phyloP scores from a whole-genome alignment of 495 filamentous ascomycete genomes.

The Sporormia fimetaria region DNA sequence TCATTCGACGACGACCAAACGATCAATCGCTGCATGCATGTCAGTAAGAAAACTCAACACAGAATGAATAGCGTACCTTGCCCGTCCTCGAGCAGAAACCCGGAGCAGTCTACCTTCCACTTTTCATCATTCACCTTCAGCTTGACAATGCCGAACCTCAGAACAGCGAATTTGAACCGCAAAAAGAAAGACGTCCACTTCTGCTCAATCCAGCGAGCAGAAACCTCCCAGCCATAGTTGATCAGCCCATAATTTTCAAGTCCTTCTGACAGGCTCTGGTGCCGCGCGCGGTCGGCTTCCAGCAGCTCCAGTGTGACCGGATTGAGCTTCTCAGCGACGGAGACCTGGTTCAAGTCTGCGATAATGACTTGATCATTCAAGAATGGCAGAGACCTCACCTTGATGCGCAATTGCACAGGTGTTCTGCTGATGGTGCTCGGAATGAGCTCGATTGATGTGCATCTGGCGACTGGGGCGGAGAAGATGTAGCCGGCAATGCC shows the following conservation, averaged over 20 bases:
- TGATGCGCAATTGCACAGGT: slow-evolving; percentile 10
- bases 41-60: not conserved
- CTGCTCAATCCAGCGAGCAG: slow-evolving; percentile 12
- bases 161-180: slow-evolving; percentile 16
- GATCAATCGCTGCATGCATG: slow-evolving; percentile 11
- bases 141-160: slow-evolving; percentile 12
- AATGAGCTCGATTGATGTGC: slow-evolving; percentile 11
- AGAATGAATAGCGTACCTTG: slow-evolving; percentile 1
- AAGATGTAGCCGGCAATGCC: slow-evolving; percentile 11
- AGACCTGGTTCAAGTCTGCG: slow-evolving; percentile 2
- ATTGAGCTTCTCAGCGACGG: slow-evolving; percentile 5
- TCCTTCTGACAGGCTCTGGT: slow-evolving; percentile 7
- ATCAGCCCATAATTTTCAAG: slow-evolving; percentile 12
- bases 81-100: slow-evolving; percentile 16
- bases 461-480: slow-evolving; percentile 4
- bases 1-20: slow-evolving; percentile 4
- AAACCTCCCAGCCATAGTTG: slow-evolving; percentile 5
- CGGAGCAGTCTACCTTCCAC: slow-evolving; percentile 23
- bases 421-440: slow-evolving; percentile 2
- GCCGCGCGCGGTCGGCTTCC: slow-evolving; percentile 12
- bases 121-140: slow-evolving; percentile 6
- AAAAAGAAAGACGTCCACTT: slow-evolving; percentile 21
- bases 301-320: slow-evolving; percentile 9
- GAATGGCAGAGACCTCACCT: slow-evolving; percentile 5
- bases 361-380: slow-evolving; percentile 9